Conservation (phyloP, 768 basidiomycete genomes). For the Gelatoporia subvermispora region DNA sequence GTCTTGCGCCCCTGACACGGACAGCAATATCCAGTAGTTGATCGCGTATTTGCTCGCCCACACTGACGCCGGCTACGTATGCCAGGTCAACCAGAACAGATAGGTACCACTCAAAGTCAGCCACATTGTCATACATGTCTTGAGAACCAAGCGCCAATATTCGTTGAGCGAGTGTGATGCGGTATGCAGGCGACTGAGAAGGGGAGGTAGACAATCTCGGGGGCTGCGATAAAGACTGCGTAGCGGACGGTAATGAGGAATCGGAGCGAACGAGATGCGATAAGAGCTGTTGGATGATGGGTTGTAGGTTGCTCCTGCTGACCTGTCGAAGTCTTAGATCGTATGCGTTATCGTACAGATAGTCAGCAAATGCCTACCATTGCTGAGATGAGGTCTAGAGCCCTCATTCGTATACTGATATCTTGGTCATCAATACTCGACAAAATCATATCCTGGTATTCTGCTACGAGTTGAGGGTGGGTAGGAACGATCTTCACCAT, state of each 20-base stretch:
- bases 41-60: slow-evolving; percentile 74
- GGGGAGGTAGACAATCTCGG: slow-evolving; percentile 36
- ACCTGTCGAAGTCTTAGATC: slow-evolving; percentile 45
- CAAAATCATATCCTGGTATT: slow-evolving; percentile 89
- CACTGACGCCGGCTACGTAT: slow-evolving; percentile 76
- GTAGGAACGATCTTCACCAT: slow-evolving; percentile 94
- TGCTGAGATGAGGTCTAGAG: slow-evolving; percentile 87
- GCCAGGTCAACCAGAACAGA: slow-evolving; percentile 91
- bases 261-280: slow-evolving; percentile 74
- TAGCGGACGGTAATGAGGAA: slow-evolving; percentile 51
- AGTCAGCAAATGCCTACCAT: slow-evolving; percentile 54
- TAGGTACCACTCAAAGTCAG: slow-evolving; percentile 97
- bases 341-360: too few species aligned
- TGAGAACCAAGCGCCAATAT: slow-evolving; percentile 86
- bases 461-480: slow-evolving; percentile 83
- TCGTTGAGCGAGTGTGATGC: slow-evolving; percentile 72
- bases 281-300: slow-evolving; percentile 85
- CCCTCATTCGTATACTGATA: slow-evolving; percentile 93
- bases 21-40: slow-evolving; percentile 85
- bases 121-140: slow-evolving; percentile 79
- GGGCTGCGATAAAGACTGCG: slow-evolving; percentile 48
- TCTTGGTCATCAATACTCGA: slow-evolving; percentile 89
- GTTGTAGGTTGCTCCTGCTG: slow-evolving; percentile 77
- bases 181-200: slow-evolving; percentile 77
- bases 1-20: slow-evolving; percentile 69